Conservation (phyloP, 306 rosid genomes). For the Sicyos edulis region DNA sequence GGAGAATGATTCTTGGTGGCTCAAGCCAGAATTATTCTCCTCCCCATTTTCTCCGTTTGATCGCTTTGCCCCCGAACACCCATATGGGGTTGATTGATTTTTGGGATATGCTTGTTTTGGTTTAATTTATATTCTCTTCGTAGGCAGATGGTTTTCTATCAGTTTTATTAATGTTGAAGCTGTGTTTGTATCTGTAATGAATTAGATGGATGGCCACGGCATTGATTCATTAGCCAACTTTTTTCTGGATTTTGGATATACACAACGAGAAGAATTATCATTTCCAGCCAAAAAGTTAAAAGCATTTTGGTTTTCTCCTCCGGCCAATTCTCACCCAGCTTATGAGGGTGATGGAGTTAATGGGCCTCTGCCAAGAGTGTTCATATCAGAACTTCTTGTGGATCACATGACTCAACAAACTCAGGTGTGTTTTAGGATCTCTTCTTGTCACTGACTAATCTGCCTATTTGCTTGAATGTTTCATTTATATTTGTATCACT, state of each 20-base stretch:
- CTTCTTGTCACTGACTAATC: neutral
- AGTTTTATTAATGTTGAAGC: constrained; percentile 8
- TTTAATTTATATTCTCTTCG: neutral
- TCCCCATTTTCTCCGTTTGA: too few relatives aligned
- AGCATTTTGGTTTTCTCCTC: constrained; percentile 96
- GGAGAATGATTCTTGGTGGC: too few relatives aligned
- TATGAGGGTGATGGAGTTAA: constrained; percentile 42
- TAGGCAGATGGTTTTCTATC: neutral
- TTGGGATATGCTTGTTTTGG: neutral
- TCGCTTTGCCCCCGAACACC: too few relatives aligned
- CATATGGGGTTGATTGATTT: too few relatives aligned
- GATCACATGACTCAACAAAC: constrained; percentile 74
- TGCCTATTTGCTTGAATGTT: neutral
- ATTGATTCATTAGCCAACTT: constrained; percentile 70
- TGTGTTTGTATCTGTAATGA: constrained; percentile 12
- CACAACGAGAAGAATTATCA: constrained; percentile 53
- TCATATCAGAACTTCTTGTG: constrained; percentile 86
- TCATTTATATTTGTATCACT: neutral
- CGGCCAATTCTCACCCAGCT: constrained; percentile 29
- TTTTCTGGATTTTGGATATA: constrained; percentile 81
- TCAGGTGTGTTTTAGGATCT: constrained; percentile 46
- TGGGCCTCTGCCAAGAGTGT: constrained; percentile 86
- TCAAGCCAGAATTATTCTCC: too few relatives aligned
- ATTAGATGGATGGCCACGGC: constrained; percentile 78
- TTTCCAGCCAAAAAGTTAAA: constrained; percentile 79